Base-by-base conservation (phyloP, 1,284 basidiomycete species). In the Pseudozyma sp. region DNA sequence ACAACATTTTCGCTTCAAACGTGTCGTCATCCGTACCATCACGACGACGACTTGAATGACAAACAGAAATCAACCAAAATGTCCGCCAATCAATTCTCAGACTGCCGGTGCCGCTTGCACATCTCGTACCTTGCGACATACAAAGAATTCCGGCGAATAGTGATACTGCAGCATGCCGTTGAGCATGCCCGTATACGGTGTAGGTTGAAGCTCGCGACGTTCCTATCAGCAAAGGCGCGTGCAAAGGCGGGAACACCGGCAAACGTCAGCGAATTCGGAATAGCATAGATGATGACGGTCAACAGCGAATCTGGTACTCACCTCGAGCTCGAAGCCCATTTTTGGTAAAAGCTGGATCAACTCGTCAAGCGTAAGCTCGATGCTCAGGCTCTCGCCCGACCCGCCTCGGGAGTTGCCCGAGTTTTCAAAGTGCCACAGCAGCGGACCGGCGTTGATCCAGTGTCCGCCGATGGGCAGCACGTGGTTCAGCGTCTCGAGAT, bases 381-480 rank as follows among this genome's bases (percentile, higher is more conserved):
- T 88, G 61, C 78, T 9, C 85, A 74, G 52, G 16, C 43, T 61
- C 17, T 78, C 62, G 16, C 47, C 47, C 0, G 56, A 39, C 1
- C 49, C 60, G 4, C 60, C 39, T 35, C 54, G 34, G 16, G 49
- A 56, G 43, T 62, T 68, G 40, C 65, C 88, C 78, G 92, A 92
- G 85, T 94, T 94, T 83, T 97, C 94, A 86, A 91, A 97, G 84
- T 99, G 95, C 95, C 96, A 99, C 31, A 98, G 86, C 1, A 97
- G 86, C 0, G 96, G 97, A 1, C 96, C 94, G 90, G 75, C 49
- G 59, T 68, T 73, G 51, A 81, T 76, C 80, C 80, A 81, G 17
- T 68, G 39, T 34, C 82, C 82, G n/a, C 81, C 82, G 1, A 79
- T 42, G 0, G 71, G 76, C 11, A 84, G 57, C 19, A 76, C 29